Evolutionary conservation across 257 asterid species (phyloP).

Genomic region (Nicotiana tomentosiformis): DNA sequence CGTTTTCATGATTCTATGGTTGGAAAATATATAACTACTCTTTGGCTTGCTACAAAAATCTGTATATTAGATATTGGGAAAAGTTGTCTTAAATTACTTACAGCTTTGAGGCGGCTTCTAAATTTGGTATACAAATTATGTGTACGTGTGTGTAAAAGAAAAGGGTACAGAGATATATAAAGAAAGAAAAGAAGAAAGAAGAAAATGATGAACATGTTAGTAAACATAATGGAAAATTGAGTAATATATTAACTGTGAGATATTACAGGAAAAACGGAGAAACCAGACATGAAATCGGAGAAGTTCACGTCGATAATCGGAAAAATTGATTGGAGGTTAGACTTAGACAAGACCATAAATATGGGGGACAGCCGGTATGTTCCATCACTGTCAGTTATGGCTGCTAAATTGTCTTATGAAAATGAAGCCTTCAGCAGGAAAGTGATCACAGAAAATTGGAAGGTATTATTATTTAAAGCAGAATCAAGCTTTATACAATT

Average conservation of each 20-base stretch:
- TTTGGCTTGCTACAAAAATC: no score
- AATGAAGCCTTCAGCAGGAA: conserved; percentile 36
- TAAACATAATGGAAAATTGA: not conserved
- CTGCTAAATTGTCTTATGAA: conserved; percentile 61
- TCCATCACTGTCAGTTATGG: conserved; percentile 48
- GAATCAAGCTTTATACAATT: not conserved
- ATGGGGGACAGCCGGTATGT: conserved; percentile 12
- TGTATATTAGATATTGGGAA: no score
- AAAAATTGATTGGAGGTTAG: conserved; percentile 35
- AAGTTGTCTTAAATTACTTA: no score
- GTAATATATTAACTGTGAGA: not conserved
- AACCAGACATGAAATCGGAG: conserved; percentile 47
- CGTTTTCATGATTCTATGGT: no score
- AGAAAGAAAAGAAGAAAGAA: not conserved
- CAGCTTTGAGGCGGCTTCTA: no score
- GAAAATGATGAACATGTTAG: not conserved
- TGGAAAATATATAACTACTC: no score
- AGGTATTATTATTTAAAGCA: conserved; percentile 21
- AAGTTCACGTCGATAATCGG: conserved; percentile 39
- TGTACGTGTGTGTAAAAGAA: no score
- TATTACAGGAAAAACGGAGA: conserved; percentile 42
- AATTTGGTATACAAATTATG: no score
- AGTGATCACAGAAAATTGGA: conserved; percentile 40
- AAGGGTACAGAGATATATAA: no score
- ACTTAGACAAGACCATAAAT: conserved; percentile 23